Evolutionary conservation across 805 yeast genomes (phyloP).

Genomic region (Candida argentea): DNA sequence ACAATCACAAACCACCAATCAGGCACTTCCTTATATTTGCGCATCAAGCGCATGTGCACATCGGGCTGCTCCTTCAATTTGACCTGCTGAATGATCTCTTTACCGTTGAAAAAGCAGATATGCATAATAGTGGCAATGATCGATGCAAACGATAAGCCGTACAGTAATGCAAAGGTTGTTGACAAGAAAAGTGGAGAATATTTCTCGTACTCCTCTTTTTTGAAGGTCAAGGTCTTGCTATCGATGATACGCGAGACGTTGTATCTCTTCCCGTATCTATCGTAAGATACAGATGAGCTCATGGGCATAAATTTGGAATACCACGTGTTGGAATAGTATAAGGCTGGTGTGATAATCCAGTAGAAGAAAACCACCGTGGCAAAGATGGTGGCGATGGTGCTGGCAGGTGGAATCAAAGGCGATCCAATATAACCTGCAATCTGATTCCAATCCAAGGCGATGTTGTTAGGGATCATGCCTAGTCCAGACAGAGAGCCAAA

Average conservation of each 20-base stretch:
- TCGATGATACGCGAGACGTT: slow-evolving; percentile 41
- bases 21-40: slow-evolving; percentile 28
- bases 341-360: slow-evolving; percentile 44
- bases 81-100: slow-evolving; percentile 32
- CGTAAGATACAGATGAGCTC: slow-evolving; percentile 36
- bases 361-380: slow-evolving; percentile 22
- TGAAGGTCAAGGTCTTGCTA: slow-evolving; percentile 27
- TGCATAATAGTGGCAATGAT: slow-evolving; percentile 52
- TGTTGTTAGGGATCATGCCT: slow-evolving; percentile 44
- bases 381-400: slow-evolving; percentile 37
- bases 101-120: slow-evolving; percentile 46
- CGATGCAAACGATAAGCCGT: slow-evolving; percentile 51
- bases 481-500: slow-evolving; percentile 56
- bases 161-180: slow-evolving; percentile 47
- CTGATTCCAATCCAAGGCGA: slow-evolving; percentile 63
- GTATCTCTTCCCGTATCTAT: slow-evolving; percentile 41
- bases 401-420: slow-evolving; percentile 56
- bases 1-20: slow-evolving; percentile 33
- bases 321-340: slow-evolving; percentile 49
- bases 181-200: slow-evolving; percentile 60
- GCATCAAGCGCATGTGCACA: slow-evolving; percentile 49
- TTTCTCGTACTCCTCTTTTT: slow-evolving; percentile 35
- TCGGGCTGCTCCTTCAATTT: slow-evolving; percentile 20
- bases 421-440: slow-evolving; percentile 47
- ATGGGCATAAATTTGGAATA: slow-evolving; percentile 52